Percentiles rank a stretch among this genome's conserved stretches.
These are phyloP conservation scores for Arachis stenosperma DNA, from an alignment of 306 rosid species.

Conservation along the genomic window DNA sequence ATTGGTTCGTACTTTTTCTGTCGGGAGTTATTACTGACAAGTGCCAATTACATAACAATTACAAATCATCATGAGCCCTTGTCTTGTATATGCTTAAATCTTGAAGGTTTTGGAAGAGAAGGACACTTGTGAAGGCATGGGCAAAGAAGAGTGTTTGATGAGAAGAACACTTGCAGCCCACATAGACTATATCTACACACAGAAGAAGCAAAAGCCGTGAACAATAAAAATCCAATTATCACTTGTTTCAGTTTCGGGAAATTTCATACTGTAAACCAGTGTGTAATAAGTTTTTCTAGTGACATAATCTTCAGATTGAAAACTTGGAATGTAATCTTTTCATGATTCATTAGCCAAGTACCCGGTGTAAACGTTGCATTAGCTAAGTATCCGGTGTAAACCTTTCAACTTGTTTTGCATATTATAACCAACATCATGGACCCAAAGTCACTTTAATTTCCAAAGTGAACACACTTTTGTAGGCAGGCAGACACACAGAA, in stretches of 20 bases:
- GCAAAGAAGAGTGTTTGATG: constrained; percentile 70
- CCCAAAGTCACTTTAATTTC: constrained; percentile 7
- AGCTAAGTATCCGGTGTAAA: constrained; percentile 22
- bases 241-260: constrained; percentile 25
- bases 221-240: constrained; percentile 2
- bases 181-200: constrained; percentile 73
- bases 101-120: constrained; percentile 50
- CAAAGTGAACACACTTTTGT: constrained; percentile 7
- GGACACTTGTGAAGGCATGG: constrained; percentile 65
- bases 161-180: constrained; percentile 82
- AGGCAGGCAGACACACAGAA: not conserved
- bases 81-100: not conserved
- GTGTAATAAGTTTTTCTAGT: constrained; percentile 23
- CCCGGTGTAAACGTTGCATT: constrained; percentile 23
- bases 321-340: constrained; percentile 1
- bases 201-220: constrained; percentile 53
- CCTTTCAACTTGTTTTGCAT: constrained; percentile 27
- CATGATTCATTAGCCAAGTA: constrained; percentile 5
- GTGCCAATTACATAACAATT: not conserved
- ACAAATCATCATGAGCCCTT: no score
- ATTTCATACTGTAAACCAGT: constrained; percentile 4
- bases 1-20: no score
- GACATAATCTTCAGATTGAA: constrained; percentile 15
- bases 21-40: not conserved
- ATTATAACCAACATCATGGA: constrained; percentile 12